A percentile compares a stretch with the other conserved stretches of the same genome.
Evolutionary conservation across 2,329 filamentous ascomycete genomes (phyloP).

Genomic region (Aspergillus uvarum): DNA sequence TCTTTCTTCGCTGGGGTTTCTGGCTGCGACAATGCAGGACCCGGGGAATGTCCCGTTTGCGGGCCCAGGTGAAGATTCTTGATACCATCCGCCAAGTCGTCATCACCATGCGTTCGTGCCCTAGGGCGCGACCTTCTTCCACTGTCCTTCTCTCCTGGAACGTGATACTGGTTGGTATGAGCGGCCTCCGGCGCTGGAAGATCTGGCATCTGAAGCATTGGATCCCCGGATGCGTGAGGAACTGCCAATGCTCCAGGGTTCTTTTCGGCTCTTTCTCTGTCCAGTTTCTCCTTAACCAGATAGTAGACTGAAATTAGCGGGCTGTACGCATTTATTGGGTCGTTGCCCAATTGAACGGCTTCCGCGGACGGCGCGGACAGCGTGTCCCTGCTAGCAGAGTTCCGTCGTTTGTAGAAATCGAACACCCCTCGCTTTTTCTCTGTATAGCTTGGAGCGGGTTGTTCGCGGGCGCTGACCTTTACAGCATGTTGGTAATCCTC

Average conservation of each 20-base stretch:
- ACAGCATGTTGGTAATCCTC: constrained; percentile 90
- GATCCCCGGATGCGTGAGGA: constrained; percentile 57
- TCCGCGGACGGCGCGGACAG: constrained; percentile 81
- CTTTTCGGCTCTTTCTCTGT: constrained; percentile 65
- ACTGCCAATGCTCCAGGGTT: constrained; percentile 61
- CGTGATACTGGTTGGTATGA: constrained; percentile 88
- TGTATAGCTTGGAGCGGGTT: constrained; percentile 57
- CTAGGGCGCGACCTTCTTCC: constrained; percentile 80
- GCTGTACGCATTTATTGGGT: constrained; percentile 90
- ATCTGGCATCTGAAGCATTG: constrained; percentile 66
- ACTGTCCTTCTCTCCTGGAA: constrained; percentile 83
- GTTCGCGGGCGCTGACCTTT: constrained; percentile 67
- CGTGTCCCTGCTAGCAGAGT: constrained; percentile 87
- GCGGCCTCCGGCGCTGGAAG: constrained; percentile 79
- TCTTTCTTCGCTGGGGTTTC: constrained; percentile 75
- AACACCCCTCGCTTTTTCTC: constrained; percentile 90
- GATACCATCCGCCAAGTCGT: constrained; percentile 74
- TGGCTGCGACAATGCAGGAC: constrained; percentile 57
- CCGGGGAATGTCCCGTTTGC: constrained; percentile 48
- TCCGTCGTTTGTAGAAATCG: constrained; percentile 94
- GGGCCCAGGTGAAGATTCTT: constrained; percentile 63
- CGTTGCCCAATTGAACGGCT: constrained; percentile 74
- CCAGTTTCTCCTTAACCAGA: constrained; percentile 90
- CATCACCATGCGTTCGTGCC: constrained; percentile 90
- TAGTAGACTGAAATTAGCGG: constrained; percentile 94